Evolutionary conservation across 331 rosid genomes (phyloP).

Genomic region (Spiraea crenata): DNA sequence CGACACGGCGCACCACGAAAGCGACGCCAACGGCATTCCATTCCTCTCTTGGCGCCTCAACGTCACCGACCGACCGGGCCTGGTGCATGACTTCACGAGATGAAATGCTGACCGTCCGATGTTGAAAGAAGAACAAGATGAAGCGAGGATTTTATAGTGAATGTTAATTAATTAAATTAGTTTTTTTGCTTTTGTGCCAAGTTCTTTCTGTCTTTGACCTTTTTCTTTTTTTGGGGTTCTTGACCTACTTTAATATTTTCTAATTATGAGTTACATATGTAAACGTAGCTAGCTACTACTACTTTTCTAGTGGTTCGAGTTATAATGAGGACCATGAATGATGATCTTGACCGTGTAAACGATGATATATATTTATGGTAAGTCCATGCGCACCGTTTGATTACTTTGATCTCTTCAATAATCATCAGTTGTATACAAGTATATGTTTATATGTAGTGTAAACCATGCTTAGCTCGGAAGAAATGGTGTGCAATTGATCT

Average conservation of each 20-base stretch:
- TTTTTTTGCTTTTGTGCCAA: slow-evolving; percentile 27
- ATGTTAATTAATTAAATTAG: slow-evolving; percentile 38
- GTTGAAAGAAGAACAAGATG: too few relatives aligned
- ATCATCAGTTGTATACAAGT: too few relatives aligned
- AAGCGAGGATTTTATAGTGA: too few relatives aligned
- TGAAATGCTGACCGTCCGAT: slow-evolving; percentile 16
- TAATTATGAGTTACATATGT: slow-evolving; percentile 29
- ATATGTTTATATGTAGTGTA: too few relatives aligned
- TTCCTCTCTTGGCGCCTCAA: slow-evolving; percentile 94
- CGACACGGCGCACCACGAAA: slow-evolving; percentile 26
- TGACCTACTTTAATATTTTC: not conserved
- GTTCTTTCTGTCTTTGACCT: not conserved
- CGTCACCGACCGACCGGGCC: slow-evolving; percentile 79
- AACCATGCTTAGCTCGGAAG: too few relatives aligned
- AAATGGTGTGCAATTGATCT: too few relatives aligned
- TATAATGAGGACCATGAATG: not conserved
- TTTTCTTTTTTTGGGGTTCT: not conserved
- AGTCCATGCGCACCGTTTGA: not conserved
- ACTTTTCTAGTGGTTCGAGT: slow-evolving; percentile 31
- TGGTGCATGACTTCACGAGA: slow-evolving; percentile 92
- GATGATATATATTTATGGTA: not conserved
- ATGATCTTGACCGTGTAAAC: not conserved
- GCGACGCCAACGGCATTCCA: slow-evolving; percentile 52
- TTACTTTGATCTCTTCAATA: not conserved
- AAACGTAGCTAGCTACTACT: slow-evolving; percentile 7